These are phyloP conservation scores for Entomortierella parvispora DNA, from an alignment of 192 early-diverging fungal genomes.

Conservation along the genomic window DNA sequence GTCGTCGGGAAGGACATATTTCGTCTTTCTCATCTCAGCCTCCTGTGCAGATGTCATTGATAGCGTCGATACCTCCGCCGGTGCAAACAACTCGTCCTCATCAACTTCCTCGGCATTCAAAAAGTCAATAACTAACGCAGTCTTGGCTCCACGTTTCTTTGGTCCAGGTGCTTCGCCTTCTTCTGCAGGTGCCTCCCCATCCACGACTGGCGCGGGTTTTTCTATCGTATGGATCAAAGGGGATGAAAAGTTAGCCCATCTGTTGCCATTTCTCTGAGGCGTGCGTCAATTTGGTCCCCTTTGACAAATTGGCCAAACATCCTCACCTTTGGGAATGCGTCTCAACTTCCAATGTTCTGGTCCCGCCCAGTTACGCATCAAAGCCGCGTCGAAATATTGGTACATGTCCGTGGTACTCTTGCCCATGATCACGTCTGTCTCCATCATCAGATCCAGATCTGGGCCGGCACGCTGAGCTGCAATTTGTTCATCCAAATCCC, in stretches of 20 bases:
- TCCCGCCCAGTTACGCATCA: constrained; percentile 90
- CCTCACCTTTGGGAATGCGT: constrained; percentile 47
- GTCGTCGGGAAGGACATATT: constrained; percentile 87
- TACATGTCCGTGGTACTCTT: constrained; percentile 75
- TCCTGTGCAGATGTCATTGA: constrained; percentile 67
- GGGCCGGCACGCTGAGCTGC: constrained; percentile 19
- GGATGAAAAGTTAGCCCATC: too few relatives aligned
- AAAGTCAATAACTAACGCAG: constrained; percentile 68
- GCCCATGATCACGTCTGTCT: constrained; percentile 64
- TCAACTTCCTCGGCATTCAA: constrained; percentile 65
- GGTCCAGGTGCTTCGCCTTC: constrained; percentile 41
- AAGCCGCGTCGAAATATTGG: constrained; percentile 88
- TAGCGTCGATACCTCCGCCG: constrained; percentile 51
- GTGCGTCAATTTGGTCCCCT: too few relatives aligned
- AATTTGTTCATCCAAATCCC: constrained; percentile 48
- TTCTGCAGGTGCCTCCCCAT: constrained; percentile 10
- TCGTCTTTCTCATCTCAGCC: constrained; percentile 55
- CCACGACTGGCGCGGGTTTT: constrained; percentile 15
- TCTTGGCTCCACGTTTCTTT: constrained; percentile 61
- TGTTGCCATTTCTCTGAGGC: too few relatives aligned
- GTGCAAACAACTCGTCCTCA: constrained; percentile 77
- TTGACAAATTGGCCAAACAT: too few relatives aligned
- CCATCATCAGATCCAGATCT: constrained; percentile 50
- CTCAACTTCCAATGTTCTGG: constrained; percentile 90
- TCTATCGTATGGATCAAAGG: neutral